Evolutionary conservation across 2,329 filamentous ascomycete species (phyloP).

Genomic region (Rutstroemia sp.): DNA sequence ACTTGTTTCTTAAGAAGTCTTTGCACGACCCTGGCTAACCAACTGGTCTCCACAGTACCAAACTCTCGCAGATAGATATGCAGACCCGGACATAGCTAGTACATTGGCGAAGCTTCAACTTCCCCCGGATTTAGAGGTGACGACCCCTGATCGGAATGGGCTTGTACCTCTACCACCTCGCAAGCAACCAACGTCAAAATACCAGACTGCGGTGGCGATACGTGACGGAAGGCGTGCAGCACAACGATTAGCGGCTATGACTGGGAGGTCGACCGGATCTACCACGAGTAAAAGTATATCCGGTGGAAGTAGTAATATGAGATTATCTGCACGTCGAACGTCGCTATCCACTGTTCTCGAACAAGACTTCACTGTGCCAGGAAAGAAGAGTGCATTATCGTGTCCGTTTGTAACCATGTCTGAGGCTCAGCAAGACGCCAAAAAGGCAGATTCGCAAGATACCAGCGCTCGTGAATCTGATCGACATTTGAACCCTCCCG

Average conservation of each 20-base stretch:
- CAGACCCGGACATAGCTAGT: conserved; percentile 58
- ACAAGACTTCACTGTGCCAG: conserved; percentile 83
- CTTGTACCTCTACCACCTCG: conserved; percentile 28
- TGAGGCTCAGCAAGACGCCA: conserved; percentile 13
- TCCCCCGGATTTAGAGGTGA: conserved; percentile 38
- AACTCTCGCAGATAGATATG: conserved; percentile 60
- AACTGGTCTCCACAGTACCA: conserved; percentile 45
- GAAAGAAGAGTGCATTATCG: conserved; percentile 68
- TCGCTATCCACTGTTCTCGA: conserved; percentile 64
- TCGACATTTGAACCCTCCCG: conserved; percentile 22
- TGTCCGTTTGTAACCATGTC: conserved; percentile 63
- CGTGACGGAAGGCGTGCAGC: conserved; percentile 56
- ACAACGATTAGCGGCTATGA: conserved; percentile 41
- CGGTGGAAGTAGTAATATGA: conserved; percentile 32
- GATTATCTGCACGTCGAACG: conserved; percentile 39
- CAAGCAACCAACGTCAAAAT: conserved; percentile 34
- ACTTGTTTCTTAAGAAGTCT: conserved; percentile 5
- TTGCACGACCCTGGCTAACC: conserved; percentile 22
- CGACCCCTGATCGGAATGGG: conserved; percentile 20
- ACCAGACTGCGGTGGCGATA: conserved; percentile 56
- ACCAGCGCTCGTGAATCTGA: conserved; percentile 21
- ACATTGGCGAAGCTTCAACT: conserved; percentile 60
- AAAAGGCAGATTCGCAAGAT: conserved; percentile 15
- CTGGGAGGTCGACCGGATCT: conserved; percentile 38
- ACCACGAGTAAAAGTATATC: conserved; percentile 35